phyloP scores from a whole-genome alignment of 495 filamentous ascomycete genomes.

The Aspergillus heteromorphus region DNA sequence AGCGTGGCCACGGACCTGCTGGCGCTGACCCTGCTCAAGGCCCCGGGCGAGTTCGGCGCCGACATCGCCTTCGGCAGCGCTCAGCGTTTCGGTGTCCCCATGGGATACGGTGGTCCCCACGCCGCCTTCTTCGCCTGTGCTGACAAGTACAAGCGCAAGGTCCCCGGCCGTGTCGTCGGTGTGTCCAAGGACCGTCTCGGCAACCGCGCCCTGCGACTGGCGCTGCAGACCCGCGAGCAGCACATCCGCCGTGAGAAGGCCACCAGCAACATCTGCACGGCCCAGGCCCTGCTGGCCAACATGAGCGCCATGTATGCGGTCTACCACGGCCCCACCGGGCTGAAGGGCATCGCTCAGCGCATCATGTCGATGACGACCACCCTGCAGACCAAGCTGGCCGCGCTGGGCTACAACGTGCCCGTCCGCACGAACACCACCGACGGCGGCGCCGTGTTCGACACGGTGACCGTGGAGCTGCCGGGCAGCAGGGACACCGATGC shows the following conservation, averaged over 20 bases:
- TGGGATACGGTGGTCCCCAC: constrained; percentile 93
- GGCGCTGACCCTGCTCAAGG: constrained; percentile 82
- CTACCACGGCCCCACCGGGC: constrained; percentile 85
- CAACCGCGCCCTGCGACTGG: constrained; percentile 76
- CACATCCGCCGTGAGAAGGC: constrained; percentile 98
- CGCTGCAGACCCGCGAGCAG: constrained; percentile 92
- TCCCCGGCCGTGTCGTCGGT: constrained; percentile 88
- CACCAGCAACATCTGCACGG: constrained; percentile 97
- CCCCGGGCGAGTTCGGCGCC: constrained; percentile 92
- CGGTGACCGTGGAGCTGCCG: constrained; percentile 61
- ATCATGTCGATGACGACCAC: constrained; percentile 65
- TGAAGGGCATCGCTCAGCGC: constrained; percentile 79
- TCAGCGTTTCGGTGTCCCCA: constrained; percentile 90
- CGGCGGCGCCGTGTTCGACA: constrained; percentile 68
- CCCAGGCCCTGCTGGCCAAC: constrained; percentile 90
- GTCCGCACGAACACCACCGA: constrained; percentile 46
- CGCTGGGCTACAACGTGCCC: constrained; percentile 61
- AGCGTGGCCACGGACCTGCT: constrained; percentile 89
- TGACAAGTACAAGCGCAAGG: constrained; percentile 93
- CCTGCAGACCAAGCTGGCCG: constrained; percentile 60
- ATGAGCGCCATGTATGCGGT: constrained; percentile 98
- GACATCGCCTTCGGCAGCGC: constrained; percentile 96
- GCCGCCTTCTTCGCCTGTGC: constrained; percentile 94
- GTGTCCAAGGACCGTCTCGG: constrained; percentile 90
- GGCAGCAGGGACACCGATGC: constrained; percentile 46